Evolutionary conservation across 2,329 filamentous ascomycete genomes (phyloP), one percentile per base, ranked within the genome.

Genomic region (Fusarium mangiferae): DNA sequence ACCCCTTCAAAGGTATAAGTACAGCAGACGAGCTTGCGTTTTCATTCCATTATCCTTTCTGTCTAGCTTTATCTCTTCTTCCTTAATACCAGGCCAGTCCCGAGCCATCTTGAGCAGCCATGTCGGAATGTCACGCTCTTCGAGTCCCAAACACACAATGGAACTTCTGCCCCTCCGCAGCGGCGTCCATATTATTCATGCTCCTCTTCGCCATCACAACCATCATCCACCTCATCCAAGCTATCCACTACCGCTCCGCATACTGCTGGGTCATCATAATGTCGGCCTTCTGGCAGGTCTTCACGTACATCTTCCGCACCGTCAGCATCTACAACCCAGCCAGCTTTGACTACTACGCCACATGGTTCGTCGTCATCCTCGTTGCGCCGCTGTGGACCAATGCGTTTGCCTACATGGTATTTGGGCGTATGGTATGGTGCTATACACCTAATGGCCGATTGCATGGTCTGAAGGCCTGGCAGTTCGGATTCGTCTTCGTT

Each of bases 61-160:
- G 2, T 2, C 4, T 14, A 13, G 30, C 30, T 33, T 13, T 13
- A 13, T 33, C 30, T 2, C 11, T 11, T 33, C 1, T 5, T 14
- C 12, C 30, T 5, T 14, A 6, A 33, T 28, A 6, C 0, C 6
- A 6, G 13, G 20, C 45, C 20, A 6, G 13, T 11, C 5, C 1
- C 2, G 0, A 4, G 14, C 10, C 4, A 30, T 22, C 4, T 12
- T 28, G 9, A 30, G 14, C 20, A 48, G 4, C 20, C 6, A 48
- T 48, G 45, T 12, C 14, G 5, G 12, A 26, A n/a, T 48, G 45
- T 14, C 26, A 48, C 10, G 45, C 20, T 3, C 45, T 48, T 12
- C 14, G 22, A 48, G 45, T 3, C 6, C 26, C 45, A 17, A 8
- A 30, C 2, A 48, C 45, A 12, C 45, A 48, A 48, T 48, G 45